Evolutionary conservation across 2,329 filamentous ascomycete species (phyloP).

Genomic region (Aspergillus glaucus): DNA sequence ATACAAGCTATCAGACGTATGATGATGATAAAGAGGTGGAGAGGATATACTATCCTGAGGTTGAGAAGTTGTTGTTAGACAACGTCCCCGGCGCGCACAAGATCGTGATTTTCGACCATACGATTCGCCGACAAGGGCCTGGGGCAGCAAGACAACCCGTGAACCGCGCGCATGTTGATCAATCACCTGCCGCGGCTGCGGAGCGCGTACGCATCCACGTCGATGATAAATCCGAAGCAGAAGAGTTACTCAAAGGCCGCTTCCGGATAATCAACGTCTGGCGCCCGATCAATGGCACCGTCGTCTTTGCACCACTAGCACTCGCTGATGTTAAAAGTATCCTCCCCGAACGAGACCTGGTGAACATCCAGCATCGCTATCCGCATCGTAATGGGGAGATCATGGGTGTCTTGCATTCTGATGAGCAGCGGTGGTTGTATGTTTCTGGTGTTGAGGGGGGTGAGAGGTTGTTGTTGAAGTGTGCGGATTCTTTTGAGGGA

Average conservation of each 20-base stretch:
- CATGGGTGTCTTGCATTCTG: slow-evolving; percentile 58
- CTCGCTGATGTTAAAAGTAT: slow-evolving; percentile 53
- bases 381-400: slow-evolving; percentile 66
- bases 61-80: slow-evolving; percentile 64
- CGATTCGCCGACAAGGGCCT: slow-evolving; percentile 62
- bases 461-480: slow-evolving; percentile 71
- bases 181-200: slow-evolving; percentile 61
- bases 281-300: slow-evolving; percentile 59
- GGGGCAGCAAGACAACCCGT: slow-evolving; percentile 63
- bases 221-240: slow-evolving; percentile 56
- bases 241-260: slow-evolving; percentile 57
- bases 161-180: slow-evolving; percentile 71
- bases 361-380: slow-evolving; percentile 70
- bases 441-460: slow-evolving; percentile 69
- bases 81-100: slow-evolving; percentile 60
- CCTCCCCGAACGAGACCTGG: slow-evolving; percentile 52
- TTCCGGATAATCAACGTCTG: slow-evolving; percentile 87
- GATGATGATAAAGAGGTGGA: slow-evolving; percentile 66
- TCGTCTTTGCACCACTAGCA: slow-evolving; percentile 52
- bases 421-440: slow-evolving; percentile 68
- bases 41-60: slow-evolving; percentile 74
- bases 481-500: slow-evolving; percentile 50
- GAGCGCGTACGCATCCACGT: slow-evolving; percentile 64
- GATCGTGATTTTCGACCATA: slow-evolving; percentile 80
- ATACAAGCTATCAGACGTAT: slow-evolving; percentile 47